phyloP scores from a whole-genome alignment of 441 rosid genomes.

The Pelargonium myrrhifolium region DNA sequence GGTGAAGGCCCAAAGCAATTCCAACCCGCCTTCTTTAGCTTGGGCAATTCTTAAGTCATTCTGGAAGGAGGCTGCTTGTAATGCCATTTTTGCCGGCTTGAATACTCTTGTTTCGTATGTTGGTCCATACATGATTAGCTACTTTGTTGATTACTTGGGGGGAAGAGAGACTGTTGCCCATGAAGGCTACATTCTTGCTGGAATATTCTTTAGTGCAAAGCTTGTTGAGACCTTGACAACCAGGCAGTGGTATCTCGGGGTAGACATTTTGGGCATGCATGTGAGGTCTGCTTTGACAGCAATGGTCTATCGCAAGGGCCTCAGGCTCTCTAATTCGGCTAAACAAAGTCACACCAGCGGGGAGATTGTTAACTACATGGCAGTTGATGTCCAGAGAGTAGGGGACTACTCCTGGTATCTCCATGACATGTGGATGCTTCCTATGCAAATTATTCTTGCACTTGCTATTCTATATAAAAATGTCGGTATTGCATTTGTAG shows the following conservation, averaged over 20 bases:
- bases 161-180: conserved; percentile 77
- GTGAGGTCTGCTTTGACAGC: conserved; percentile 97
- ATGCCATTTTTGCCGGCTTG: conserved; percentile 85
- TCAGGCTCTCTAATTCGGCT: conserved; percentile 76
- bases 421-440: conserved; percentile 99
- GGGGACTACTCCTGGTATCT: conserved; percentile 99
- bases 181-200: conserved; percentile 94
- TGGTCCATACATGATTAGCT: conserved; percentile 93
- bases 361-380: conserved; percentile 97
- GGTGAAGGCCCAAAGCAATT: conserved; percentile 55
- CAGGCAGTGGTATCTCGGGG: conserved; percentile 99
- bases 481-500: conserved; percentile 87
- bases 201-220: conserved; percentile 82
- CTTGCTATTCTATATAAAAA: conserved; percentile 87
- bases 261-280: conserved; percentile 97
- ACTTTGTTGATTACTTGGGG: conserved; percentile 92
- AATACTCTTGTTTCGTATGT: conserved; percentile 92
- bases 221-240: conserved; percentile 85
- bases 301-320: conserved; percentile 87
- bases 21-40: conserved; percentile 74
- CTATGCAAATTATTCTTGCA: conserved; percentile 90
- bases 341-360: conserved; percentile 92
- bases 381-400: conserved; percentile 93
- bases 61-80: conserved; percentile 95
- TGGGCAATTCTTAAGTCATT: conserved; percentile 82